A percentile compares a stretch with the other conserved stretches of the same genome.
Conservation (phyloP, 208 protist genomes). For the Jaenimonas drosophilae region DNA sequence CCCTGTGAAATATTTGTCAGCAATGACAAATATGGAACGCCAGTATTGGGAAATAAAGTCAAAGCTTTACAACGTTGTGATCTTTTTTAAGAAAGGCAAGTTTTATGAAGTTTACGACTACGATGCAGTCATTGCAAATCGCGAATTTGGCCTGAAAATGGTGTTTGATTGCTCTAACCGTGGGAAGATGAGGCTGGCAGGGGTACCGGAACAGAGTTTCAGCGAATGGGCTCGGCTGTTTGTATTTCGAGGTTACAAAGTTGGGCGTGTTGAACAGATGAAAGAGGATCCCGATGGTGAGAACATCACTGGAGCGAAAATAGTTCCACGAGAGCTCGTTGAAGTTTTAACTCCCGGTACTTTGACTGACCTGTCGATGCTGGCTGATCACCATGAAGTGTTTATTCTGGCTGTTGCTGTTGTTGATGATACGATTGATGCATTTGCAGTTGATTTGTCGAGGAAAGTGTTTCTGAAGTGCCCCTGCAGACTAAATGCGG, state of each 20-base stretch:
- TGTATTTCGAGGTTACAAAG: constrained; percentile 89
- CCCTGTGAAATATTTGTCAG: constrained; percentile 51
- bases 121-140: constrained; percentile 86
- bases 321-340: constrained; percentile 81
- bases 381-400: constrained; percentile 51
- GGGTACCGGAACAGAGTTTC: constrained; percentile 90
- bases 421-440: constrained; percentile 23
- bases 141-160: constrained; percentile 93
- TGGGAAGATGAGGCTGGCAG: constrained; percentile 89
- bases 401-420: constrained; percentile 52
- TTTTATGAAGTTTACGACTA: constrained; percentile 95
- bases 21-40: constrained; percentile 89
- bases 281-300: constrained; percentile 29
- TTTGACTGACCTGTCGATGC: constrained; percentile 76
- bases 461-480: constrained; percentile 59
- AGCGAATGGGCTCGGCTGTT: constrained; percentile 87
- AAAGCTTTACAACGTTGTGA: constrained; percentile 84
- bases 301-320: constrained; percentile 12
- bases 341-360: constrained; percentile 90
- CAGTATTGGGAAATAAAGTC: constrained; percentile 96
- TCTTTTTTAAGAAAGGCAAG: constrained; percentile 96
- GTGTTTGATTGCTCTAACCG: constrained; percentile 77
- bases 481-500: constrained; percentile 19
- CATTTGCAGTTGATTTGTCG: constrained; percentile 76
- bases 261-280: constrained; percentile 92